phyloP scores from a whole-genome alignment of 495 filamentous ascomycete genomes.

The Aspergillus sclerotioniger region DNA sequence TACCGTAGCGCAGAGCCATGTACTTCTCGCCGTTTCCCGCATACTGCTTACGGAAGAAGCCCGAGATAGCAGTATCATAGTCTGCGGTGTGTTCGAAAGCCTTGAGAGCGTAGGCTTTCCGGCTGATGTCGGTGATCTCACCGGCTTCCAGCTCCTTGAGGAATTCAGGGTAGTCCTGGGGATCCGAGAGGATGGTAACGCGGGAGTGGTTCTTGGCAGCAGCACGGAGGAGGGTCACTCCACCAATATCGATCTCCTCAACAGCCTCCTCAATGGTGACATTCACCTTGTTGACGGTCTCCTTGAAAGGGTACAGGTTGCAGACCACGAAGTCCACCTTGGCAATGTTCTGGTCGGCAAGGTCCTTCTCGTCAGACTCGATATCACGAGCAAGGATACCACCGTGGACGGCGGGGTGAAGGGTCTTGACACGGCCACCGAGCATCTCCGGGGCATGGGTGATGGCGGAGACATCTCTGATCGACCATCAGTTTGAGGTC shows the following conservation, averaged over 20 bases:
- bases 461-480: constrained; percentile 93
- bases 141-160: constrained; percentile 83
- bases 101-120: constrained; percentile 88
- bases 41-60: constrained; percentile 97
- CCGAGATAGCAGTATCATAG: constrained; percentile 90
- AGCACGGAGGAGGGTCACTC: constrained; percentile 92
- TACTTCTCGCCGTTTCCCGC: constrained; percentile 81
- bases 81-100: constrained; percentile 98
- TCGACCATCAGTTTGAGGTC: constrained; percentile 10
- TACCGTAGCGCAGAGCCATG: constrained; percentile 84
- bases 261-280: constrained; percentile 95
- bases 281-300: constrained; percentile 93
- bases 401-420: constrained; percentile 92
- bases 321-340: constrained; percentile 98
- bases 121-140: constrained; percentile 76
- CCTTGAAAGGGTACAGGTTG: constrained; percentile 98
- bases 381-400: constrained; percentile 91
- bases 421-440: constrained; percentile 91
- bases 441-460: constrained; percentile 99
- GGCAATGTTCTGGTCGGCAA: constrained; percentile 92
- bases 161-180: constrained; percentile 90
- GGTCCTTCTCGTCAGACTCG: constrained; percentile 90
- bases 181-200: constrained; percentile 93
- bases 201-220: constrained; percentile 96
- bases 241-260: constrained; percentile 97